Evolutionary conservation across 108 stramenopile genomes (phyloP), one percentile per base, ranked within the genome.

Genomic region (Cyclotella baltica): DNA sequence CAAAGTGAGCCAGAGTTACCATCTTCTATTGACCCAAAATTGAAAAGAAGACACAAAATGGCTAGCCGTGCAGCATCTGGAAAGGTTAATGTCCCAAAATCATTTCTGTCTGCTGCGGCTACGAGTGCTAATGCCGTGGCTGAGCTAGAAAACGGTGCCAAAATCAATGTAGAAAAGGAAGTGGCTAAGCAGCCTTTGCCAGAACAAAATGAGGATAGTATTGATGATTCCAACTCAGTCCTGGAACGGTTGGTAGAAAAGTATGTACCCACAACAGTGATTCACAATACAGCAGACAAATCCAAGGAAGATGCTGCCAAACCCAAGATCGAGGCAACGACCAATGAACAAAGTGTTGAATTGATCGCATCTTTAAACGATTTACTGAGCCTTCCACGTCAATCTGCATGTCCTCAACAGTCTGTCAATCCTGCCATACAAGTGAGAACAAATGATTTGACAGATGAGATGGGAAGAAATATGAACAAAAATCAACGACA

Each of bases 401-500:
- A 25, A 36, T 61, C 59, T 13, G 51, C 19, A 4, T 52, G 11
- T 52, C 18, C 4, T n/a, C 4, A 10, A 4, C 51, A 10, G 51
- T 6, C n/a, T n/a, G n/a, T n/a, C n/a, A n/a, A n/a, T n/a, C n/a
- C n/a, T n/a, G n/a, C n/a, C n/a, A n/a, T n/a, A n/a, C n/a, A n/a
- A n/a, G 33, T 61, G 16, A 33, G 34, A 2, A 33, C 31, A 61
- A 3, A 8, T 30, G 33, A 61, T 61, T 13, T n/a, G 31, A 34
- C 59, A 61, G 59, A 61, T 33, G 31, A 61, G 10, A 1, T 11
- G 4, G 13, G 33, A 1, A 61, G n/a, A 38, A 18, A 23, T 48
- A n/a, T 67, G 20, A 36, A 75, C 46, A 75, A 66, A 37, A 75
- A 67, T 47, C 65, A 75, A 19, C 52, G 65, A n/a, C 75, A 75